A percentile compares a stretch with the other conserved stretches of the same genome.
Conservation (phyloP, 1,139 yeast genomes). For the Kurtzmaniella quercitrusa region DNA sequence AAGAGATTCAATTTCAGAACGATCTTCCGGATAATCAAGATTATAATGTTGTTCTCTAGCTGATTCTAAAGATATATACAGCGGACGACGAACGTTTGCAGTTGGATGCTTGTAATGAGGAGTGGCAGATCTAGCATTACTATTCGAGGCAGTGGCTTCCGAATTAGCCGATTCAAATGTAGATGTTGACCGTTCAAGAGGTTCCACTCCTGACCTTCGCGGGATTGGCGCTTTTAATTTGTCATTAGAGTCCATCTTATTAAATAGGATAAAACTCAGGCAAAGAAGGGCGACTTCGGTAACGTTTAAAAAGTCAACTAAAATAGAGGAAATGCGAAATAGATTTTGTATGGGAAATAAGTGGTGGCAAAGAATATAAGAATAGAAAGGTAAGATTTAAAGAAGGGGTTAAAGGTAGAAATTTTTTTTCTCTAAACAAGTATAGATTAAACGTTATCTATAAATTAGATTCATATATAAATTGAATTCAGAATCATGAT, state of each 20-base stretch:
- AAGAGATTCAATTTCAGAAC: slow-evolving; percentile 31
- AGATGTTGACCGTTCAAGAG: slow-evolving; percentile 11
- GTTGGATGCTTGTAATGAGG: slow-evolving; percentile 18
- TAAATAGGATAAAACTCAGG: neutral
- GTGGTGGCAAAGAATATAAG: too few relatives aligned
- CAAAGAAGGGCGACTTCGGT: neutral
- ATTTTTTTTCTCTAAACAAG: too few relatives aligned
- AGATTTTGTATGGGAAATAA: neutral
- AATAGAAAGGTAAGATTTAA: too few relatives aligned
- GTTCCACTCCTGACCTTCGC: slow-evolving; percentile 4
- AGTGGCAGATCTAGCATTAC: slow-evolving; percentile 20
- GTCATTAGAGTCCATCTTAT: slow-evolving; percentile 2
- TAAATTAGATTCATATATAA: too few relatives aligned
- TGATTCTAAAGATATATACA: slow-evolving; percentile 32
- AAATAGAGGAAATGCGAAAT: neutral
- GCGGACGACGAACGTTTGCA: slow-evolving; percentile 21
- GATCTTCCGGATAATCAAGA: slow-evolving; percentile 55
- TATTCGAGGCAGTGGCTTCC: slow-evolving; percentile 3
- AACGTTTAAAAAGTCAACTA: too few relatives aligned
- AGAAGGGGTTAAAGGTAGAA: too few relatives aligned
- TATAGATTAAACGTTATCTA: too few relatives aligned
- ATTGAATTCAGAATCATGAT: too few relatives aligned
- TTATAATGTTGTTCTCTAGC: slow-evolving; percentile 46
- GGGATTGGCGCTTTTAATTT: slow-evolving; percentile 9
- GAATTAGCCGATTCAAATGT: slow-evolving; percentile 10